phyloP scores from a whole-genome alignment of 2,329 filamentous ascomycete species.

The Moelleriella libera region DNA sequence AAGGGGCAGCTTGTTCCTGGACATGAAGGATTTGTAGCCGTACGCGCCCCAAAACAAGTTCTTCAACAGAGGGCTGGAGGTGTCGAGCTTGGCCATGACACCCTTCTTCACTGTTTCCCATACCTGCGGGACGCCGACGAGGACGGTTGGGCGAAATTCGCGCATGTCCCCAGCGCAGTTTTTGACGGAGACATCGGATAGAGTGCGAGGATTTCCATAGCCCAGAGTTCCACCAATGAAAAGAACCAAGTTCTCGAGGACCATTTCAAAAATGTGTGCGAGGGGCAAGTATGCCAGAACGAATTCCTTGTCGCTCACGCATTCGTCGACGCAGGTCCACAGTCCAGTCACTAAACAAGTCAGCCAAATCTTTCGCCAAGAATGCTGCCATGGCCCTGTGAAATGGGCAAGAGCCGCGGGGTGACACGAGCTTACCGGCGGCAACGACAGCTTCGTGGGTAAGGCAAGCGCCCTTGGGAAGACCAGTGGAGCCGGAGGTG shows the following conservation, averaged over 20 bases:
- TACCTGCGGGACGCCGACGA: slow-evolving; percentile 89
- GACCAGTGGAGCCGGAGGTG: slow-evolving; percentile 80
- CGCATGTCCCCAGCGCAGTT: slow-evolving; percentile 92
- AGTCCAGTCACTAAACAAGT: slow-evolving; percentile 55
- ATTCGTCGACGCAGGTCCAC: slow-evolving; percentile 60
- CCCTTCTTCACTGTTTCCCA: slow-evolving; percentile 98
- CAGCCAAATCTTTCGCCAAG: too few relatives aligned
- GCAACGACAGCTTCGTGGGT: slow-evolving; percentile 70
- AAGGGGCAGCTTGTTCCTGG: slow-evolving; percentile 46
- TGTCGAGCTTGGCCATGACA: slow-evolving; percentile 65
- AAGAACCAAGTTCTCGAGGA: slow-evolving; percentile 82
- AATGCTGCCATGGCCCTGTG: too few relatives aligned
- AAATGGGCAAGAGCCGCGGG: too few relatives aligned
- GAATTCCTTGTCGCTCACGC: slow-evolving; percentile 62
- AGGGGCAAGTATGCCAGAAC: slow-evolving; percentile 86
- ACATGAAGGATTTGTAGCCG: slow-evolving; percentile 43
- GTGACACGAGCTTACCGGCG: slow-evolving; percentile 37
- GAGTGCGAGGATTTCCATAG: slow-evolving; percentile 80
- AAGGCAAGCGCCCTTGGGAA: slow-evolving; percentile 78
- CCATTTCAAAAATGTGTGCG: slow-evolving; percentile 92
- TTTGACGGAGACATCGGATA: slow-evolving; percentile 72
- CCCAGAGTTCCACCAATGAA: slow-evolving; percentile 87
- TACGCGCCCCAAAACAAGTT: slow-evolving; percentile 64
- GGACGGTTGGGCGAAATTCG: slow-evolving; percentile 75
- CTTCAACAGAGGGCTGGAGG: slow-evolving; percentile 53